Base-by-base conservation (phyloP, 805 yeast genomes). In the Saccharomycopsis sp. region DNA sequence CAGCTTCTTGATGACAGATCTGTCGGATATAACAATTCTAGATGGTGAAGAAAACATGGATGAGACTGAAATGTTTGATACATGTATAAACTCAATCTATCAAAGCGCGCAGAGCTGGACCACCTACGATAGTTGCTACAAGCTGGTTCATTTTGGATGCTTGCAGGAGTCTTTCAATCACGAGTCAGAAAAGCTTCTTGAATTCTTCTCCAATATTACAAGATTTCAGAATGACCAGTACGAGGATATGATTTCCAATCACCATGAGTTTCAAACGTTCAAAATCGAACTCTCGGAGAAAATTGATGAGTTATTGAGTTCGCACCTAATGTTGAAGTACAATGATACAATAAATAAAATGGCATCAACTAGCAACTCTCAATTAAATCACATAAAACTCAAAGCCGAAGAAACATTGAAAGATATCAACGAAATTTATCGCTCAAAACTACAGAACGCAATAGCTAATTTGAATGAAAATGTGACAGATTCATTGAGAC, bases 101-200 rank as follows among this genome's bases (percentile, higher is more conserved):
- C 23, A 52, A 52, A n/a, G 47, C 3, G 59, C 64, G 3, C 64
- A 61, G 23, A 56, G 44, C 20, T 61, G 64, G 64, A 61, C 62
- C 7, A 61, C 62, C 12, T 61, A 49, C 29, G 64, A 61, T 47
- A 44, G 52, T 1, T 54, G 58, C 53, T 61, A 56, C 55, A 61
- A 61, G 47, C n/a, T 52, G 14, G 47, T 58, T 7, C 49, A 44
- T 23, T 55, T 49, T 35, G 59, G 59, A 12, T 61, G 64, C 29
- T 41, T 57, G 42, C 53, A 57, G 42, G 56, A 53, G 54, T 56
- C 62, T 2, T 35, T 52, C 17, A 47, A 54, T 20, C 52, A 47
- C 44, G 56, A 61, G 20, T 25, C 58, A 3, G 14, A 17, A n/a
- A 55, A 56, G 47, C 25, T 60, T 19, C 35, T 49, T 15, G 59